These are phyloP conservation scores for Trichoderma gracile DNA, from an alignment of 2,329 filamentous ascomycete species.

Conservation along the genomic window DNA sequence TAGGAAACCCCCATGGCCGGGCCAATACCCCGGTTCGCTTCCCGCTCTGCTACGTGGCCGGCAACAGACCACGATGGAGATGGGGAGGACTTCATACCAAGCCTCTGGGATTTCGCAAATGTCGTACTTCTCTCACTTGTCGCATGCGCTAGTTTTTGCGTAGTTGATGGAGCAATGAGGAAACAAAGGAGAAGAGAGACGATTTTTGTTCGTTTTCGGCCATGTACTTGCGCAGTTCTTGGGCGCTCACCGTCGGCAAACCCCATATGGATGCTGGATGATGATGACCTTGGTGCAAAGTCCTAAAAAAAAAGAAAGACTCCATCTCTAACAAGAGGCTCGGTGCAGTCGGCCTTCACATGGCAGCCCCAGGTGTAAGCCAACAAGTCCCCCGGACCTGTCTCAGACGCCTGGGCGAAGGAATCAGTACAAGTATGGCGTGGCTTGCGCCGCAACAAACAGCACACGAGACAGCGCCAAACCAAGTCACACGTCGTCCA, in stretches of 20 bases:
- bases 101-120: neutral
- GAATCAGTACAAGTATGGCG: slow-evolving; percentile 3
- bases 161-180: neutral
- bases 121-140: slow-evolving; percentile 3
- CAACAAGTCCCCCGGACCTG: slow-evolving; percentile 10
- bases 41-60: slow-evolving; percentile 25
- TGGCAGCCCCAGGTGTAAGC: slow-evolving; percentile 15
- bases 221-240: slow-evolving; percentile 14
- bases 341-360: slow-evolving; percentile 7
- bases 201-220: slow-evolving; percentile 12
- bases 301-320: neutral
- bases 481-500: neutral
- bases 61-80: slow-evolving; percentile 22
- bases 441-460: neutral
- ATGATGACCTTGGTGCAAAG: slow-evolving; percentile 1
- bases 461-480: slow-evolving; percentile 9
- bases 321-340: neutral
- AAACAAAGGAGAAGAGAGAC: slow-evolving; percentile 1
- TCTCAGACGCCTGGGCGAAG: slow-evolving; percentile 12
- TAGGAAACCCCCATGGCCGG: neutral
- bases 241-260: slow-evolving; percentile 24
- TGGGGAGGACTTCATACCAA: slow-evolving; percentile 5
- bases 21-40: slow-evolving; percentile 7
- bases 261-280: slow-evolving; percentile 15
- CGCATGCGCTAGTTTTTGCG: slow-evolving; percentile 6